Conservation (phyloP, 2,329 filamentous ascomycete species). For the Hymenoscyphus linearis region DNA sequence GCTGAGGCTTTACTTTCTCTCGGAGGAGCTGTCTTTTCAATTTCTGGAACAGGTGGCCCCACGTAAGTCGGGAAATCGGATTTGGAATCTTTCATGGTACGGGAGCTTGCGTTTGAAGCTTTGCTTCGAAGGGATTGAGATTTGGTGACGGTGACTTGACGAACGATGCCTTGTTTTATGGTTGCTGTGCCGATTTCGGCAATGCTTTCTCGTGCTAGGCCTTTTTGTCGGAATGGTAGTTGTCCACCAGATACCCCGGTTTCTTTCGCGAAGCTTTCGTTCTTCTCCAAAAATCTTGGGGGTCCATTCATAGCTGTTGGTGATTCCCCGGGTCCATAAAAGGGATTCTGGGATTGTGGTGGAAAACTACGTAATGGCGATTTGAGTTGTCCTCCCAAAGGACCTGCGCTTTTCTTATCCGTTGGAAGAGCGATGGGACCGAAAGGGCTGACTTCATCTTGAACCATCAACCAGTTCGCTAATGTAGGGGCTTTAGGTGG, state of each 20-base stretch:
- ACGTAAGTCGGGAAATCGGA: not conserved
- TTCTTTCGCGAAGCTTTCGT: not conserved
- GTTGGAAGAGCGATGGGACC: constrained; percentile 22
- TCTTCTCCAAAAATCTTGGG: not conserved
- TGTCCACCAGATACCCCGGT: not conserved
- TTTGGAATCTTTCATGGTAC: not conserved
- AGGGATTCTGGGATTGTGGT: not conserved
- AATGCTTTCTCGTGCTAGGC: not conserved
- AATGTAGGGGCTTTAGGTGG: constrained; percentile 25
- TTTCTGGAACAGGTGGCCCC: not conserved
- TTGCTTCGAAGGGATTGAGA: not conserved
- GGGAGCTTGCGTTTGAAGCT: constrained; percentile 3
- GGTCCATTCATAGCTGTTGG: not conserved
- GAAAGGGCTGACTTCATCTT: constrained; percentile 24
- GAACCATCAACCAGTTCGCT: constrained; percentile 23
- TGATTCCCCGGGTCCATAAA: not conserved
- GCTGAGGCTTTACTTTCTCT: constrained; percentile 24
- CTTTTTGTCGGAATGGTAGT: not conserved
- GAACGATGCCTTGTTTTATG: constrained; percentile 2
- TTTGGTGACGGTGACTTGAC: constrained; percentile 1
- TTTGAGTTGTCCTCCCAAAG: constrained; percentile 24
- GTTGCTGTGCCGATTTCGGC: constrained; percentile 3
- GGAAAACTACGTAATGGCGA: constrained; percentile 16
- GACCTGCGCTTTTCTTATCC: constrained; percentile 12
- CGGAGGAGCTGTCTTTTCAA: constrained; percentile 7